Percentiles rank a stretch among this genome's conserved stretches.
Evolutionary conservation across 140 eudicot species (phyloP).

Genomic region (Erigeron philadelphicus): DNA sequence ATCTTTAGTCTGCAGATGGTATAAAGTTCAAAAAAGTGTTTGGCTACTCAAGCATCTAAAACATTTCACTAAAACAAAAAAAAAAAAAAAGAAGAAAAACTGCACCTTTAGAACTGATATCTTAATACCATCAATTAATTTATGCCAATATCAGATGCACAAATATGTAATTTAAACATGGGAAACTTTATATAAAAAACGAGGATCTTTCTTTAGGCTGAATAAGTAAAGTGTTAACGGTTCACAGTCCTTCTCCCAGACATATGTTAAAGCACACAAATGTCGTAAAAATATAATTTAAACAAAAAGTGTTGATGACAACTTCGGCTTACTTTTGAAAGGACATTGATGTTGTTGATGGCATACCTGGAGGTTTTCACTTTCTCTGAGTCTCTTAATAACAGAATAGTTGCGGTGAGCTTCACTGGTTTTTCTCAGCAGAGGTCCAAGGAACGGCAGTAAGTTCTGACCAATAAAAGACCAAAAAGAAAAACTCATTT

Average conservation of each 20-base stretch:
- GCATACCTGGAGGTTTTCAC: slow-evolving; percentile 86
- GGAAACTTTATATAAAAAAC: not conserved
- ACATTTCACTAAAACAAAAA: not conserved
- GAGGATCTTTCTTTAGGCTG: not conserved
- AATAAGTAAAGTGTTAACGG: not conserved
- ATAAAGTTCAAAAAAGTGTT: not conserved
- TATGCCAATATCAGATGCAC: not conserved
- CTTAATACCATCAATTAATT: not conserved
- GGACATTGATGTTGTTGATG: not conserved
- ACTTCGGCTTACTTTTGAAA: not conserved
- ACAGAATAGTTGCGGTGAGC: slow-evolving; percentile 77
- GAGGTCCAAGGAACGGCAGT: slow-evolving; percentile 95
- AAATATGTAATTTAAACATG: not conserved
- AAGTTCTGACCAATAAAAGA: slow-evolving; percentile 52
- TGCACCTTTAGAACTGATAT: not conserved
- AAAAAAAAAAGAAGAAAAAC: not conserved
- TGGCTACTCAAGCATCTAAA: slow-evolving; percentile 9
- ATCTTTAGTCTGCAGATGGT: slow-evolving; percentile 61
- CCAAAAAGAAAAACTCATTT: not conserved
- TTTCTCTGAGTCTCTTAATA: slow-evolving; percentile 76
- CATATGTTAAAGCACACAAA: not conserved
- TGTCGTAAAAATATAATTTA: not conserved
- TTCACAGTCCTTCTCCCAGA: slow-evolving; percentile 6
- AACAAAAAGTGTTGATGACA: not conserved
- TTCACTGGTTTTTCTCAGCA: slow-evolving; percentile 80